Percentiles rank a stretch among this genome's conserved stretches.
Conservation (phyloP, 148 eudicot genomes). For the Oxyria digyna region DNA sequence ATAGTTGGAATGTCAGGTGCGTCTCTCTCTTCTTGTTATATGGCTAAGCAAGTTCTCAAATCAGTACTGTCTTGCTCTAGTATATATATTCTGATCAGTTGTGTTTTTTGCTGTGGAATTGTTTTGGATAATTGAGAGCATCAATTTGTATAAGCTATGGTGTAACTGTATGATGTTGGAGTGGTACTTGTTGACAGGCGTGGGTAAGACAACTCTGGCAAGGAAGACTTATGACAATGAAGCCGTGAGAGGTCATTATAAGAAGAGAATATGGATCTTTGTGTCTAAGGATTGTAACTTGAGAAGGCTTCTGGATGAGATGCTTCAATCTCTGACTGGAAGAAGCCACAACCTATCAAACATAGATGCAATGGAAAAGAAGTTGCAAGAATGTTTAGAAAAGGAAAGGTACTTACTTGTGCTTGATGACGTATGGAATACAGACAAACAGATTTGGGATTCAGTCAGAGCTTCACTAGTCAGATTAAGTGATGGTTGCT, state of each 20-base stretch:
- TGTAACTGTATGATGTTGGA: background rate
- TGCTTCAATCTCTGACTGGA: background rate
- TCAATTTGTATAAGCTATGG: background rate
- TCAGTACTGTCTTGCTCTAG: too few species aligned
- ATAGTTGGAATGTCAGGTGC: background rate
- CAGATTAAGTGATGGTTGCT: background rate
- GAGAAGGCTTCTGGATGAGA: background rate
- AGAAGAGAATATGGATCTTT: background rate
- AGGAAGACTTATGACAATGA: background rate
- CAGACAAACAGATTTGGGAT: background rate
- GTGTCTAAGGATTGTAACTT: background rate
- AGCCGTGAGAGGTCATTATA: background rate
- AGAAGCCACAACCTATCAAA: background rate
- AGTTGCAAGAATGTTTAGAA: background rate
- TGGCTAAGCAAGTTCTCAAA: too few species aligned
- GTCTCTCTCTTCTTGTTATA: too few species aligned
- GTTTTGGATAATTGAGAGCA: background rate
- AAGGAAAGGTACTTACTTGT: background rate
- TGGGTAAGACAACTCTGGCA: background rate
- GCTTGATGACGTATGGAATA: background rate
- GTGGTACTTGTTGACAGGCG: background rate
- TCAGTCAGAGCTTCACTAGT: background rate
- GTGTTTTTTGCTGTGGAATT: background rate
- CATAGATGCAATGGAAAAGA: background rate
- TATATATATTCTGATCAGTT: background rate